phyloP scores from a whole-genome alignment of 345 rosid genomes.

The Eucalyptus regnans region DNA sequence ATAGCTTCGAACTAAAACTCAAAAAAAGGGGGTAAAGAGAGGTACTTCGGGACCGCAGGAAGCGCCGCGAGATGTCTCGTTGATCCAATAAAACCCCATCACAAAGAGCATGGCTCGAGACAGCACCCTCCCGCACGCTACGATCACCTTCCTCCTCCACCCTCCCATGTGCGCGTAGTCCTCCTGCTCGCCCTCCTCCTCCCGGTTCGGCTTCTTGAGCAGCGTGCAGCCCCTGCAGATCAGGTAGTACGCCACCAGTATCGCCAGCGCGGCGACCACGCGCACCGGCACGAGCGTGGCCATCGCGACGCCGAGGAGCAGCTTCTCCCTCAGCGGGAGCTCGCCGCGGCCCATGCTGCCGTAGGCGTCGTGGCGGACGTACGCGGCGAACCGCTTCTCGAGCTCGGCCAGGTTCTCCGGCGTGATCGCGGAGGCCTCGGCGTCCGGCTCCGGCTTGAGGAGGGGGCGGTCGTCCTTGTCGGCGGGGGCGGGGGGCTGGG shows the following conservation, averaged over 20 bases:
- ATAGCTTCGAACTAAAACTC: background rate
- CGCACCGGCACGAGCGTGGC: constrained; percentile 70
- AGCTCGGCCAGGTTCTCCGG: constrained; percentile 46
- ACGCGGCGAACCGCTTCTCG: constrained; percentile 85
- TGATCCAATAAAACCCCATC: constrained; percentile 92
- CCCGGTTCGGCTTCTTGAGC: constrained; percentile 60
- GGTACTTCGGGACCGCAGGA: constrained; percentile 14
- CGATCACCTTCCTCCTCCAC: constrained; percentile 73
- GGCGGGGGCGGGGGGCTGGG: background rate
- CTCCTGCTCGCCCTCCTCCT: constrained; percentile 67
- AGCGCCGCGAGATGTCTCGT: constrained; percentile 12
- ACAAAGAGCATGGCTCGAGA: constrained; percentile 70
- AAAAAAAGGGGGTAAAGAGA: background rate
- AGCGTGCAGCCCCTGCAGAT: constrained; percentile 77
- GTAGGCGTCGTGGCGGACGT: constrained; percentile 68
- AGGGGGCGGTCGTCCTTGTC: constrained; percentile 47
- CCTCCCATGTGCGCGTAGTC: constrained; percentile 91
- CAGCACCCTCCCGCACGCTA: constrained; percentile 54
- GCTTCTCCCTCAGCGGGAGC: constrained; percentile 57
- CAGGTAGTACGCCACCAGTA: constrained; percentile 60
- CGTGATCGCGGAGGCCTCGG: constrained; percentile 7
- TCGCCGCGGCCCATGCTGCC: constrained; percentile 89
- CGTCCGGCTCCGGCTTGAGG: constrained; percentile 35
- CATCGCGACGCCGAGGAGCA: constrained; percentile 39
- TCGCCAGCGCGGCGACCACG: constrained; percentile 31